Conservation (phyloP, 2,329 filamentous ascomycete genomes). For the Zymoseptoria brevis region DNA sequence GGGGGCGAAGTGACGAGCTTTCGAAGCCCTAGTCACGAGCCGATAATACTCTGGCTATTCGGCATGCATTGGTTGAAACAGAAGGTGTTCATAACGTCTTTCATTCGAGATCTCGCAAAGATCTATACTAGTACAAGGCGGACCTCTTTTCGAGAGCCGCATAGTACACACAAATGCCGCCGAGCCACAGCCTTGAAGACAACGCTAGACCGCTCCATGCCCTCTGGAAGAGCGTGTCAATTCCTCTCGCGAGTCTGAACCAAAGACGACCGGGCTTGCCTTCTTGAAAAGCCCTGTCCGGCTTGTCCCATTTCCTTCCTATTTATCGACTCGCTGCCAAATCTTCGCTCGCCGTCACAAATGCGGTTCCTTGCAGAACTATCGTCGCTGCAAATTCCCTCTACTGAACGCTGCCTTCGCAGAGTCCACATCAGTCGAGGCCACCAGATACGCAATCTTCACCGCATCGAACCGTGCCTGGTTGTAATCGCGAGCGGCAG, state of each 20-base stretch:
- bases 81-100: neutral
- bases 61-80: too few species aligned
- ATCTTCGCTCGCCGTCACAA: neutral
- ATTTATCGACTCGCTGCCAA: neutral
- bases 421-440: constrained; percentile 32
- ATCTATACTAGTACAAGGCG: neutral
- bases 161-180: neutral
- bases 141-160: neutral
- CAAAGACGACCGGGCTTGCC: neutral
- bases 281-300: neutral
- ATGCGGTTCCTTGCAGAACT: neutral
- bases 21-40: too few species aligned
- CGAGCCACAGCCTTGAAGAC: neutral
- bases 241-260: neutral
- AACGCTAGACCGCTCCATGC: neutral
- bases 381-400: neutral
- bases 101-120: neutral
- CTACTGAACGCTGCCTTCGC: neutral
- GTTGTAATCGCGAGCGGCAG: constrained; percentile 60
- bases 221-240: neutral
- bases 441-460: constrained; percentile 65
- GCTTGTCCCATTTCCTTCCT: neutral
- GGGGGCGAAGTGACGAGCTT: too few species aligned
- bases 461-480: constrained; percentile 61
- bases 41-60: neutral